phyloP scores from a whole-genome alignment of 306 rosid genomes.

The Inga oerstediana region DNA sequence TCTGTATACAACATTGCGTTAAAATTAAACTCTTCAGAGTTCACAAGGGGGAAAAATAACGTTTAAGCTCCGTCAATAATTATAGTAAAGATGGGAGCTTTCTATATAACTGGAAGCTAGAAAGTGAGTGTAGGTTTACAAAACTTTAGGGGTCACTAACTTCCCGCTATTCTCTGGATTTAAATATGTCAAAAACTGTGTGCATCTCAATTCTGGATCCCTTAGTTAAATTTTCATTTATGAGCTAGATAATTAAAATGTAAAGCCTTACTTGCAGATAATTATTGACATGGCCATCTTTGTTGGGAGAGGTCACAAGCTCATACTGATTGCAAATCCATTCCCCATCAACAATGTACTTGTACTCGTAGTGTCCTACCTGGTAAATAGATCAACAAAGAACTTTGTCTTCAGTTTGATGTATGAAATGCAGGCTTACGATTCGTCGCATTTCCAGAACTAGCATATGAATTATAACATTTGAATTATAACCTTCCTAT shows the following conservation, averaged over 20 bases:
- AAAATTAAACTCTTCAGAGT: background rate
- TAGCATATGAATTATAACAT: conserved; percentile 6
- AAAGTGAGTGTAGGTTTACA: background rate
- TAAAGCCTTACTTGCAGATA: conserved; percentile 62
- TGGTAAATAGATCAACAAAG: conserved; percentile 39
- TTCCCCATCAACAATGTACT: conserved; percentile 83
- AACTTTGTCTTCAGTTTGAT: conserved; percentile 19
- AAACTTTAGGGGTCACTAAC: background rate
- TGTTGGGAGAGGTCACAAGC: conserved; percentile 62
- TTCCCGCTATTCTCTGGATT: conserved; percentile 1
- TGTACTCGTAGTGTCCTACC: conserved; percentile 97
- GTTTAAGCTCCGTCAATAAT: background rate
- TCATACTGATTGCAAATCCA: conserved; percentile 65
- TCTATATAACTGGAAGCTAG: background rate
- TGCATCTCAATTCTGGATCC: background rate
- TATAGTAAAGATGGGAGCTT: background rate
- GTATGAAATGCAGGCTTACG: background rate
- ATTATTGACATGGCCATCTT: conserved; percentile 90
- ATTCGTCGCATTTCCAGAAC: background rate
- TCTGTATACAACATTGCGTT: too few relatives aligned
- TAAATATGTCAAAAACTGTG: conserved; percentile 3
- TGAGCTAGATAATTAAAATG: conserved; percentile 3
- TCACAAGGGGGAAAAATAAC: background rate
- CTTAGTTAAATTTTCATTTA: background rate
- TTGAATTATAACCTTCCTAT: background rate